Conservation (phyloP, 2,329 filamentous ascomycete species). For the Elsinoe batatas region DNA sequence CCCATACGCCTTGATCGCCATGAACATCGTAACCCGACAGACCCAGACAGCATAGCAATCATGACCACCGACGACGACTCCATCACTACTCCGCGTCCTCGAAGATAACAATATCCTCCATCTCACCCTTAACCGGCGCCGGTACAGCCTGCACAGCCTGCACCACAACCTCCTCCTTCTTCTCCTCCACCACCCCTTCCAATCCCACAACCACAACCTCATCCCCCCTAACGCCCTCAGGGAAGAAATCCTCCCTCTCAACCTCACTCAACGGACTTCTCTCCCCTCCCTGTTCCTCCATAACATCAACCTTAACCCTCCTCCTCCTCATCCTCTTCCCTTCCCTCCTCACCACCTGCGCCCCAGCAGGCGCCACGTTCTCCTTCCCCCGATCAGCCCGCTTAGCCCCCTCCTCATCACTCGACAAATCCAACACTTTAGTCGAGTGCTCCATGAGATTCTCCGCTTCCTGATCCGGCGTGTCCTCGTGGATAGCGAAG, state of each 20-base stretch:
- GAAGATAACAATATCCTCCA: conserved; percentile 22
- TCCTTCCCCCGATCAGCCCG: conserved; percentile 67
- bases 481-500: conserved; percentile 93
- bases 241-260: conserved; percentile 27
- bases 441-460: conserved; percentile 90
- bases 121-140: conserved; percentile 14
- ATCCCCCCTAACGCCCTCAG: conserved; percentile 26
- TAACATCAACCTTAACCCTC: conserved; percentile 20
- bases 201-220: conserved; percentile 21
- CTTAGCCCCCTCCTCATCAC: conserved; percentile 64
- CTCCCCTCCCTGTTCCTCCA: conserved; percentile 28
- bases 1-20: not conserved
- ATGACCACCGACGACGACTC: not conserved
- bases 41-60: not conserved
- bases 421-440: conserved; percentile 75
- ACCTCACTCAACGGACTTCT: conserved; percentile 27
- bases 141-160: conserved; percentile 11
- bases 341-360: conserved; percentile 16
- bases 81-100: conserved; percentile 18
- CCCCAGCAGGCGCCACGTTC: conserved; percentile 65
- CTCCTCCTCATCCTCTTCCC: conserved; percentile 23
- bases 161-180: conserved; percentile 13
- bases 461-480: conserved; percentile 78
- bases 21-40: conserved; percentile 2
- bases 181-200: conserved; percentile 13